phyloP scores from a whole-genome alignment of 2,329 filamentous ascomycete species.

The Colletotrichum sp. region DNA sequence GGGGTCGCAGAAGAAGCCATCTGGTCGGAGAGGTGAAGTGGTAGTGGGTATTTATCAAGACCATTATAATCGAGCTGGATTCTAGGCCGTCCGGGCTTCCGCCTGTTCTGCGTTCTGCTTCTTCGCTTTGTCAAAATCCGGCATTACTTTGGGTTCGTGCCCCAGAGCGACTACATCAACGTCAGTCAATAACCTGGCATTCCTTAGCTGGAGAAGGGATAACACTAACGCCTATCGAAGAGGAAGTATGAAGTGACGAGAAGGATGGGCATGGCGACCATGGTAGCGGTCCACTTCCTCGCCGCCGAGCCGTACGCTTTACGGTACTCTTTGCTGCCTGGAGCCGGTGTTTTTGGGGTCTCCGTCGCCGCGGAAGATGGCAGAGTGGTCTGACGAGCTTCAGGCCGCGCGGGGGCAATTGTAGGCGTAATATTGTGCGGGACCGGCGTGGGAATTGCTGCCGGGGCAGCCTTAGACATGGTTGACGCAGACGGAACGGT shows the following conservation, averaged over 20 bases:
- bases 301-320: slow-evolving; percentile 47
- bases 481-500: neutral
- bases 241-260: slow-evolving; percentile 61
- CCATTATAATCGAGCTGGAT: neutral
- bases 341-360: slow-evolving; percentile 27
- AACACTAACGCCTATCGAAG: slow-evolving; percentile 51
- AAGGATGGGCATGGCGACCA: slow-evolving; percentile 59
- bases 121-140: slow-evolving; percentile 7
- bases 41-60: slow-evolving; percentile 10
- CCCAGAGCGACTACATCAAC: slow-evolving; percentile 32
- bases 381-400: neutral
- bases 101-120: neutral
- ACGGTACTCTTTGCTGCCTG: slow-evolving; percentile 43
- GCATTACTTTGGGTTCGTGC: slow-evolving; percentile 31
- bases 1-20: neutral
- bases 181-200: neutral
- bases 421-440: neutral
- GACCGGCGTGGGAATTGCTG: neutral
- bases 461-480: neutral
- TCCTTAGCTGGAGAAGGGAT: neutral
- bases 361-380: neutral
- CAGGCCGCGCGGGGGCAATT: neutral
- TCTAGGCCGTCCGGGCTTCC: slow-evolving; percentile 1
- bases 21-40: neutral
- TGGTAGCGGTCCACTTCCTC: slow-evolving; percentile 48